Evolutionary conservation across 2,329 filamentous ascomycete genomes (phyloP), one percentile per base, ranked within the genome.

Genomic region (Peltaster fructicola): DNA sequence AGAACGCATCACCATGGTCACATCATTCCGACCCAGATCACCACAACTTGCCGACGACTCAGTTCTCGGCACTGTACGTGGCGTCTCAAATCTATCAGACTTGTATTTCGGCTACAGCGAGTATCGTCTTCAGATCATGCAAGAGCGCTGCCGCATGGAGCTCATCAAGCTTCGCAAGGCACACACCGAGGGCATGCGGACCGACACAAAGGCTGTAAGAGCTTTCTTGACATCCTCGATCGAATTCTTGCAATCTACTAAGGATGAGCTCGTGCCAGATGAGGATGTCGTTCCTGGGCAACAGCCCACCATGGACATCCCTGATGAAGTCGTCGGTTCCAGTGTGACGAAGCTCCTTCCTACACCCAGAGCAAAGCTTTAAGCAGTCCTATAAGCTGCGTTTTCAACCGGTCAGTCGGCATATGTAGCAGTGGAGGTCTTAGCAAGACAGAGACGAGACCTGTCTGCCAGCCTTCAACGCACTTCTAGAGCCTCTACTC

Each of bases 1-100:
- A 13, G 71, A 75, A 44, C 62, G 70, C 16, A 73, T 76, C 46
- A 66, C 57, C 20, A 68, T 71, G 51, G 68, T 76, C 24, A 76
- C 71, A 0, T 68, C 65, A 4, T 74, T 73, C 51, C 59, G 72
- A 7, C 68, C 71, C 2, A 61, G 58, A 25, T 59, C 55, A 12
- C 53, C 68, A 2, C 51, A 50, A 11, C 39, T 65, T 20, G 57
- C 55, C 9, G 72, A 76, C 37, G 68, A 73, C 36, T 65, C 63
- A 1, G 63, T 67, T 3, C 53, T 76, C 19, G 65, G 58, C 3
- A 71, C 63, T 1, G 63, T 73, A 8, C 61, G 68, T 1, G 54
- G 54, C 1, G 63, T 73, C 32, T 71, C 65, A 3, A 51, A 71
- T 32, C 48, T 68, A 2, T 51, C 53, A 0, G 59, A 65, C 36